Conservation (phyloP, 345 rosid genomes). For the Theobroma cacao region DNA sequence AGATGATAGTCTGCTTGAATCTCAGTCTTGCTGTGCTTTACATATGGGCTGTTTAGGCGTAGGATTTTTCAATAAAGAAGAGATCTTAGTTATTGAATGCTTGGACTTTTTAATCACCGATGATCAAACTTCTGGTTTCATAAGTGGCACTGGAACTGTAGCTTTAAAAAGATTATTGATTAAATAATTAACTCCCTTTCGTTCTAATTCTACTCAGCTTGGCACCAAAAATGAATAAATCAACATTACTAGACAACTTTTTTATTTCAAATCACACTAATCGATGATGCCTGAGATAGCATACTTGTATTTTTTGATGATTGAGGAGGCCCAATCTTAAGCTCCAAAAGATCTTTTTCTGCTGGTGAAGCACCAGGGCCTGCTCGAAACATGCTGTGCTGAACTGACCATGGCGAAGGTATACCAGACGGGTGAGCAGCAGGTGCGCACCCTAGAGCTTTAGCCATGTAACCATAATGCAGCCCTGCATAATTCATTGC, state of each 20-base stretch:
- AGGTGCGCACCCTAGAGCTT: neutral
- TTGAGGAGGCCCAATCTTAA: conserved; percentile 7
- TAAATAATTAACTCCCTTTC: neutral
- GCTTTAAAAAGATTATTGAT: neutral
- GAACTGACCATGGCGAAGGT: neutral
- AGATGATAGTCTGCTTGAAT: no score
- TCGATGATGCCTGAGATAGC: neutral
- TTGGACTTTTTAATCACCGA: no score
- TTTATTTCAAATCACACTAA: neutral
- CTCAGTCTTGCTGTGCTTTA: no score
- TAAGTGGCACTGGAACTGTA: neutral
- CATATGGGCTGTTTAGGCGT: no score
- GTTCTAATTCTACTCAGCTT: neutral
- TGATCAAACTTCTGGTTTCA: neutral
- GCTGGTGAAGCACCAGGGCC: neutral
- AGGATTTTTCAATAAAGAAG: no score
- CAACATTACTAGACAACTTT: neutral
- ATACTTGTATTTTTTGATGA: neutral
- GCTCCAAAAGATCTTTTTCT: conserved; percentile 7
- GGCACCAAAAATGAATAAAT: neutral
- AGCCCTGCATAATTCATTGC: neutral
- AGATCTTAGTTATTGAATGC: no score
- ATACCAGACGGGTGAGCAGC: conserved; percentile 6
- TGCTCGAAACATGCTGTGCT: neutral
- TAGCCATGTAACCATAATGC: neutral